Base-by-base conservation (phyloP, 2,329 filamentous ascomycete genomes). In the Fusarium caatingaense region DNA sequence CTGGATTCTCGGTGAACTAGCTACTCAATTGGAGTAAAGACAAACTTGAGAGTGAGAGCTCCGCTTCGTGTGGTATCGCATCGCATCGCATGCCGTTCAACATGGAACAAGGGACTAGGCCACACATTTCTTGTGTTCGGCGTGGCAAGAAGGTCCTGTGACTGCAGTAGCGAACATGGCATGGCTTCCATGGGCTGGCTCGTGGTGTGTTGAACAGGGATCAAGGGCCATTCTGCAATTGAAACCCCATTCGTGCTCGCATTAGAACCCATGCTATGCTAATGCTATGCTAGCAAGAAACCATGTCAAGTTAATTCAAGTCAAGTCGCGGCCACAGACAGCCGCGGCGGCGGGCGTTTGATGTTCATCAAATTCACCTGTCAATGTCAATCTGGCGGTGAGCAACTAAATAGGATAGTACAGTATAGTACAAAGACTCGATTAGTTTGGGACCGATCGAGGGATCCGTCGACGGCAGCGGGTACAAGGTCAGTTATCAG, bases 71-170 rank as follows among this genome's bases (percentile, higher is more conserved):
- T 59, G 27, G 55, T 61, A 64, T 60, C 50, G 56, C 18, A 66
- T 44, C 41, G 45, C 50, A 63, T 44, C 41, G 45, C 50, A 64
- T 57, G 44, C 61, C 51, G 65, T 64, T 60, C 57, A 57, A 60
- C 63, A 59, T 41, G 40, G 60, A 60, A 69, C 49, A 53, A 53
- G 34, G 48, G 48, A 50, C 48, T 37, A 60, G 55, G 53, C 62
- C 60, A 64, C 59, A 62, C 59, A 71, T 69, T 69, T 60, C 53
- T 64, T 66, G 60, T 57, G 73, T 60, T 73, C 62, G 73, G 73
- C 68, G 70, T 74, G 65, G 73, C 69, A 50, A 68, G 57, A 70
- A 71, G 69, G 73, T 76, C 74, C 73, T 76, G 73, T 76, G 74
- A 76, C 74, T 74, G 62, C 66, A 74, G 62, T 56, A 73, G 64